Base-by-base conservation (phyloP, 331 rosid genomes). In the Saraca asoca region DNA sequence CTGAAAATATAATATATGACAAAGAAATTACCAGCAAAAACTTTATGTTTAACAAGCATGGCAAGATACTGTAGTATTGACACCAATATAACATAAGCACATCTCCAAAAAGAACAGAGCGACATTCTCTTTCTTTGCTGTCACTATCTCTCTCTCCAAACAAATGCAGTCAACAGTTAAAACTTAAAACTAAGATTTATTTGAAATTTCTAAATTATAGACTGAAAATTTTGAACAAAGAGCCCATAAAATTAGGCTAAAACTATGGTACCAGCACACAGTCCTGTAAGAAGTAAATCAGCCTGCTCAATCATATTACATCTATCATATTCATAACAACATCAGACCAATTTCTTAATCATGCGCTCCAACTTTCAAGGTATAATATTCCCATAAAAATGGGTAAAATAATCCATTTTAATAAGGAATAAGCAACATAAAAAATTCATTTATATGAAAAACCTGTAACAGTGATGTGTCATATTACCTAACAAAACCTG, bases 401-500 rank as follows among this genome's bases (percentile, higher is more conserved):
- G 41, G 50, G 52, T 11, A 41, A 18, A 58, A 38, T 18, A 51
- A 35, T 51, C 61, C 18, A 38, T 20, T 59, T 67, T 48, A 59
- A 64, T 51, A 16, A 33, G 67, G 58, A 11, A 69, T 55, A 58
- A 69, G 61, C 58, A 50, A 57, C 46, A 69, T 49, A 48, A 64
- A 10, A 11, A 51, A 34, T 69, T 38, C 51, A n/a, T 53, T 52
- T 20, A 50, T 38, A 57, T 51, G 13, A 38, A 66, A 33, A 16
- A 20, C 43, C 19, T 9, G 29, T 18, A 57, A 53, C 61, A 52
- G 5, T 48, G 42, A 59, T 17, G 38, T 18, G 29, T 55, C 60
- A 35, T 37, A 59, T 68, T 77, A 90, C 98, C 98, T 87, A 79
- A 73, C 63, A 78, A 58, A 68, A 59, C 98, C 98, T 52, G 98